These are phyloP conservation scores for Ceratobasidium sp. DNA, from an alignment of 1,284 basidiomycete species.

Conservation along the genomic window DNA sequence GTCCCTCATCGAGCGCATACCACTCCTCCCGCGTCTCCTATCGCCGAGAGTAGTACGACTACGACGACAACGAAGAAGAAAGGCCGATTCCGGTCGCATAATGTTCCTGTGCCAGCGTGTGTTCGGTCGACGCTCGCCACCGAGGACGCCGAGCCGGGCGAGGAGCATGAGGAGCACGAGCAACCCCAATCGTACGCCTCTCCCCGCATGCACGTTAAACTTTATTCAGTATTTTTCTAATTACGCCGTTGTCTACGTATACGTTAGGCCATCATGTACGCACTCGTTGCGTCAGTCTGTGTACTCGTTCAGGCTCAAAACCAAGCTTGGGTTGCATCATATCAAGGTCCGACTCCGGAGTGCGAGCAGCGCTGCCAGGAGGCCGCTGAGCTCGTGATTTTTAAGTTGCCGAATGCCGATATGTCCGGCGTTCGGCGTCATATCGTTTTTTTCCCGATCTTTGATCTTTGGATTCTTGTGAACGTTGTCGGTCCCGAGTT, in stretches of 20 bases:
- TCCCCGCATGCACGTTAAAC: neutral
- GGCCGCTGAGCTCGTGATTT: constrained; percentile 29
- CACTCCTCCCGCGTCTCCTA: neutral
- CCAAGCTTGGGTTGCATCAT: constrained; percentile 34
- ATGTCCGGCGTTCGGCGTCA: neutral
- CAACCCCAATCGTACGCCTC: constrained; percentile 14
- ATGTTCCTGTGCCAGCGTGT: constrained; percentile 20
- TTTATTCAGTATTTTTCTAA: too few relatives aligned
- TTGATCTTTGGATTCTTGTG: neutral
- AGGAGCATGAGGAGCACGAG: neutral
- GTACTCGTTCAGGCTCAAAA: constrained; percentile 33
- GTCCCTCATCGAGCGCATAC: neutral
- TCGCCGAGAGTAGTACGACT: neutral
- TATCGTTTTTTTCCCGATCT: too few relatives aligned
- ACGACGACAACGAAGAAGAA: neutral
- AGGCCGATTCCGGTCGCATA: constrained; percentile 18
- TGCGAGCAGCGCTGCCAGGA: constrained; percentile 22
- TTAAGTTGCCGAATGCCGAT: too few relatives aligned
- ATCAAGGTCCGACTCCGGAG: constrained; percentile 26
- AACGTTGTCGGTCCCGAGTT: neutral
- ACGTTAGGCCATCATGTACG: constrained; percentile 13
- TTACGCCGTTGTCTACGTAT: neutral
- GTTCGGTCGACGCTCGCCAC: neutral
- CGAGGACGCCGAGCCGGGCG: neutral
- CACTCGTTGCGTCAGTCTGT: constrained; percentile 34